These are phyloP conservation scores for Rubia balearica DNA, from an alignment of 305 asterid species.

Conservation along the genomic window DNA sequence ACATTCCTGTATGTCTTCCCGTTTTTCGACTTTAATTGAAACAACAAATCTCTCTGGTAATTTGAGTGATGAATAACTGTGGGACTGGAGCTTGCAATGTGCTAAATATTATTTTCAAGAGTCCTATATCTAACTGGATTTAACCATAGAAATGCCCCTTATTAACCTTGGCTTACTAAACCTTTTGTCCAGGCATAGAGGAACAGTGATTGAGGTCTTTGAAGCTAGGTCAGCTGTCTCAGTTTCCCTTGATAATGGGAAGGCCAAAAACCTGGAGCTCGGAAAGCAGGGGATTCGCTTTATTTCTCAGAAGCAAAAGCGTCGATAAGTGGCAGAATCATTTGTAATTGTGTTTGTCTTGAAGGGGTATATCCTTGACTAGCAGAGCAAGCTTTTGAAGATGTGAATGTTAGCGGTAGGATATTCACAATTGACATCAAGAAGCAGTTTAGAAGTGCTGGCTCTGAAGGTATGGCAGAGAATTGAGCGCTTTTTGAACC, in stretches of 20 bases:
- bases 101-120: neutral
- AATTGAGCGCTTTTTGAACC: slow-evolving; percentile 6
- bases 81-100: neutral
- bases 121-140: neutral
- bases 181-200: slow-evolving; percentile 44
- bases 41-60: neutral
- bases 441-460: slow-evolving; percentile 3
- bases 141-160: neutral
- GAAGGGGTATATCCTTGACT: neutral
- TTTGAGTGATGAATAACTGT: neutral
- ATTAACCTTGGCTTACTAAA: neutral
- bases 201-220: slow-evolving; percentile 57
- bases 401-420: slow-evolving; percentile 12
- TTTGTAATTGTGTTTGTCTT: neutral
- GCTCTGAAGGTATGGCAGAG: slow-evolving; percentile 10
- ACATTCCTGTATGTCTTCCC: neutral
- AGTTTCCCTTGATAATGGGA: slow-evolving; percentile 73
- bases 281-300: slow-evolving; percentile 91
- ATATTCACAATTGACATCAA: neutral
- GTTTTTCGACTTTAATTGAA: too few relatives aligned
- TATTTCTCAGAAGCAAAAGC: slow-evolving; percentile 70
- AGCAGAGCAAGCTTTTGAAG: slow-evolving; percentile 1
- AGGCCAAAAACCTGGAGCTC: slow-evolving; percentile 57
- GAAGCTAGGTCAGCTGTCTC: slow-evolving; percentile 65
- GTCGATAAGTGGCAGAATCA: slow-evolving; percentile 16